Percentiles rank a stretch among this genome's conserved stretches.
Evolutionary conservation across 2,329 filamentous ascomycete species (phyloP).

Genomic region (Aspergillus niger): DNA sequence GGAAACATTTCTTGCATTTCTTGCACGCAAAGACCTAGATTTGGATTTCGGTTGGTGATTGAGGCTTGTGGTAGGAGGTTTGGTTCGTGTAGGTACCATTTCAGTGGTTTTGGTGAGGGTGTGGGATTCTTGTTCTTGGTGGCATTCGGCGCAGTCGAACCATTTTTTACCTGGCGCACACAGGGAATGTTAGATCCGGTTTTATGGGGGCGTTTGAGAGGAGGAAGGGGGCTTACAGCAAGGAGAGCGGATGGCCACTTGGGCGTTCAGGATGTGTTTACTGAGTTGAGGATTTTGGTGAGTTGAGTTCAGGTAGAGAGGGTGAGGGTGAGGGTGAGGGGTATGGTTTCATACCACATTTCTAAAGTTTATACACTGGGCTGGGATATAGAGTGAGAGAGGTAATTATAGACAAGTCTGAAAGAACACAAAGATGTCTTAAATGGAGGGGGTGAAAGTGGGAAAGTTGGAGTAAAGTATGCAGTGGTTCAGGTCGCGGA

Average conservation of each 20-base stretch:
- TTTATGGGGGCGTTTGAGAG: neutral
- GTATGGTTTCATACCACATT: neutral
- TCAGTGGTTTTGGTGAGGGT: constrained; percentile 74
- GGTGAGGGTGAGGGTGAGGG: neutral
- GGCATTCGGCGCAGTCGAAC: constrained; percentile 98
- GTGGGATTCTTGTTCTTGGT: constrained; percentile 78
- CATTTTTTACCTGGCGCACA: constrained; percentile 74
- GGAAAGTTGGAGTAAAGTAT: neutral
- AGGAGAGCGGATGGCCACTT: constrained; percentile 91
- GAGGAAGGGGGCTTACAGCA: constrained; percentile 69
- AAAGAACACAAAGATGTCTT: no score
- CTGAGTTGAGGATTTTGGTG: constrained; percentile 49
- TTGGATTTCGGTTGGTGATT: neutral
- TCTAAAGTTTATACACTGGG: neutral
- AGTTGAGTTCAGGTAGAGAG: neutral
- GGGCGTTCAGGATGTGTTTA: constrained; percentile 97
- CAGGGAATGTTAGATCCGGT: neutral
- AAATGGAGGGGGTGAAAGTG: no score
- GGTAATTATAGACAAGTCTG: neutral
- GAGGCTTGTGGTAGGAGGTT: neutral
- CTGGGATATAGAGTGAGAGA: constrained; percentile 5
- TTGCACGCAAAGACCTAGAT: constrained; percentile 81
- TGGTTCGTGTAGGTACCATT: constrained; percentile 58
- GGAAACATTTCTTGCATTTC: constrained; percentile 98
- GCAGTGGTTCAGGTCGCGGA: constrained; percentile 18